Evolutionary conservation across 75 land plant species (phyloP).

Genomic region (Pinus tabuliformis): DNA sequence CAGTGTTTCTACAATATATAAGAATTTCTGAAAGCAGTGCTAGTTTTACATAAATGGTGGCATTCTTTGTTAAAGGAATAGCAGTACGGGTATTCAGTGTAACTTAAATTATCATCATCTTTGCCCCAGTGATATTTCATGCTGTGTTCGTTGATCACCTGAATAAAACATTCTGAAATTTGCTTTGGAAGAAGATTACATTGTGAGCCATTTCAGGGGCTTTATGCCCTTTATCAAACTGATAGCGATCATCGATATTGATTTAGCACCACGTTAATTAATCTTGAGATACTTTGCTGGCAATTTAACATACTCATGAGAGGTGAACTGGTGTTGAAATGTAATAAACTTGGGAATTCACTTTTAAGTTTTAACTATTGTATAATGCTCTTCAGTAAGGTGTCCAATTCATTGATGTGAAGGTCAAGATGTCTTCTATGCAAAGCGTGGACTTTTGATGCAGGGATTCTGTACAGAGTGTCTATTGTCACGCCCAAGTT

Average conservation of each 20-base stretch:
- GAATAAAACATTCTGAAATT: background rate
- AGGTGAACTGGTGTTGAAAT: background rate
- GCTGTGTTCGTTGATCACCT: background rate
- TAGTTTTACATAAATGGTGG: background rate
- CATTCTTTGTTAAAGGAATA: background rate
- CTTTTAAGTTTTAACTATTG: background rate
- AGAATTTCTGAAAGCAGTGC: background rate
- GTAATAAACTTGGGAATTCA: conserved; percentile 4
- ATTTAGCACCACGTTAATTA: background rate
- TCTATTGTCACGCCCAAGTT: background rate
- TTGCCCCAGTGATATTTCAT: background rate
- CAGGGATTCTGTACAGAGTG: background rate
- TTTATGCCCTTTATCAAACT: too few relatives aligned
- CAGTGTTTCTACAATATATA: background rate
- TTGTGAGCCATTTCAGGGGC: background rate
- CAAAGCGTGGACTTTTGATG: background rate
- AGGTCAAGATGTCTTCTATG: background rate
- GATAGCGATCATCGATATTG: too few relatives aligned
- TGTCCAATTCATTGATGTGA: background rate
- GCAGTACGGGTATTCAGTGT: background rate
- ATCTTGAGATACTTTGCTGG: background rate
- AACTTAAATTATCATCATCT: background rate
- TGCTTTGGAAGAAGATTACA: background rate
- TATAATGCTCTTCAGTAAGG: background rate
- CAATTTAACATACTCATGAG: background rate